Conservation (phyloP, 148 eudicot genomes). For the Rhododendron molle region DNA sequence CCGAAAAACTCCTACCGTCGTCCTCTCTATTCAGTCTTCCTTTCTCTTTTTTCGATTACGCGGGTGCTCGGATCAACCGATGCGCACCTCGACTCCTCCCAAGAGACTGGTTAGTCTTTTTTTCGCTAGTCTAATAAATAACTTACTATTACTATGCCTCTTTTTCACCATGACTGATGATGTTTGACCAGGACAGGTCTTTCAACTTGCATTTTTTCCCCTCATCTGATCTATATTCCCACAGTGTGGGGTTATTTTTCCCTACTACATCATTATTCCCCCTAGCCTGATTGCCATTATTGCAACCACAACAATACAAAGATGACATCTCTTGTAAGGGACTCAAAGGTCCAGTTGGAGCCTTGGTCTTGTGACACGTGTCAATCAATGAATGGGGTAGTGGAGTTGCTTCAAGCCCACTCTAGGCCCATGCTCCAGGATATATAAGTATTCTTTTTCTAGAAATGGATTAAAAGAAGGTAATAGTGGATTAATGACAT, state of each 20-base stretch:
- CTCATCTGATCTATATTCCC: background rate
- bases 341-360: constrained; percentile 19
- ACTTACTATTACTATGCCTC: too few relatives aligned
- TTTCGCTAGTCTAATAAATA: too few relatives aligned
- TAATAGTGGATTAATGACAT: constrained; percentile 1
- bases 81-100: too few relatives aligned
- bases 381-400: constrained; percentile 10
- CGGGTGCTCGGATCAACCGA: too few relatives aligned
- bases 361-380: constrained; percentile 7
- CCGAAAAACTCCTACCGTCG: too few relatives aligned
- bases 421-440: constrained; percentile 17
- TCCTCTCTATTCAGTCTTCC: too few relatives aligned
- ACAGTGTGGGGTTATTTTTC: background rate
- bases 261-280: background rate
- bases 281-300: background rate
- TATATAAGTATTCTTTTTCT: background rate
- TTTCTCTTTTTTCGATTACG: too few relatives aligned
- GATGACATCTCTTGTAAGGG: constrained; percentile 16
- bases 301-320: background rate
- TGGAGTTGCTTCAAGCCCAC: constrained; percentile 29
- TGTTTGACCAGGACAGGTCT: background rate
- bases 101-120: too few relatives aligned
- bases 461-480: background rate
- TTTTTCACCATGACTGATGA: background rate
- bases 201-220: background rate